Percentiles rank a stretch among this genome's conserved stretches.
phyloP scores from a whole-genome alignment of 2,329 filamentous ascomycete genomes.

The Pleurostoma richardsiae region DNA sequence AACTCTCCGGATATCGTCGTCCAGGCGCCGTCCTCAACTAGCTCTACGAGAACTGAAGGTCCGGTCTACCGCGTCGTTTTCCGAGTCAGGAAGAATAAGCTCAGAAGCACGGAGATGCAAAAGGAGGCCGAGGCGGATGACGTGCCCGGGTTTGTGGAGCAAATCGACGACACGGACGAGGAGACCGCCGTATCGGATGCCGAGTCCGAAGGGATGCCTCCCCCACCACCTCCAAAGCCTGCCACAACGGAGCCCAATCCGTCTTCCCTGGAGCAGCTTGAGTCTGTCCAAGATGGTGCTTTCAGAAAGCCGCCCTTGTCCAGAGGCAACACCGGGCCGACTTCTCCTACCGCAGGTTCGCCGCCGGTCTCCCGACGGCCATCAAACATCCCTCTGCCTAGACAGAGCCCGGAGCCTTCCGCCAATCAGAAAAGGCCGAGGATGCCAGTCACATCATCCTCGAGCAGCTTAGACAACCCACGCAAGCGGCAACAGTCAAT shows the following conservation, averaged over 20 bases:
- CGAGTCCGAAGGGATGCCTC: constrained; percentile 13
- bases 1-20: constrained; percentile 27
- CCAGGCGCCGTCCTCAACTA: constrained; percentile 10
- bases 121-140: constrained; percentile 14
- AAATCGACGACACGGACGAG: constrained; percentile 19
- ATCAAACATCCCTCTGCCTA: constrained; percentile 15
- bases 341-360: too few relatives aligned
- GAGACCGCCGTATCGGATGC: constrained; percentile 13
- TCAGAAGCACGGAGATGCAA: constrained; percentile 30
- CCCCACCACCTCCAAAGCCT: constrained; percentile 13
- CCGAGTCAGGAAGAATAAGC: constrained; percentile 48
- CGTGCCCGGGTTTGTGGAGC: constrained; percentile 10
- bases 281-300: neutral
- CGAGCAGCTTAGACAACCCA: constrained; percentile 9
- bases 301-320: neutral
- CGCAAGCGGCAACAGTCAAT: constrained; percentile 14
- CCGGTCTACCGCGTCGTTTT: constrained; percentile 54
- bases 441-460: constrained; percentile 21
- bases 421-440: constrained; percentile 44
- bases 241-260: neutral
- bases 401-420: constrained; percentile 21
- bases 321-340: neutral
- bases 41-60: constrained; percentile 11
- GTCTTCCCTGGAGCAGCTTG: neutral
- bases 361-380: neutral